Base-by-base conservation (phyloP, 2,329 filamentous ascomycete genomes). In the Claviceps capensis region DNA sequence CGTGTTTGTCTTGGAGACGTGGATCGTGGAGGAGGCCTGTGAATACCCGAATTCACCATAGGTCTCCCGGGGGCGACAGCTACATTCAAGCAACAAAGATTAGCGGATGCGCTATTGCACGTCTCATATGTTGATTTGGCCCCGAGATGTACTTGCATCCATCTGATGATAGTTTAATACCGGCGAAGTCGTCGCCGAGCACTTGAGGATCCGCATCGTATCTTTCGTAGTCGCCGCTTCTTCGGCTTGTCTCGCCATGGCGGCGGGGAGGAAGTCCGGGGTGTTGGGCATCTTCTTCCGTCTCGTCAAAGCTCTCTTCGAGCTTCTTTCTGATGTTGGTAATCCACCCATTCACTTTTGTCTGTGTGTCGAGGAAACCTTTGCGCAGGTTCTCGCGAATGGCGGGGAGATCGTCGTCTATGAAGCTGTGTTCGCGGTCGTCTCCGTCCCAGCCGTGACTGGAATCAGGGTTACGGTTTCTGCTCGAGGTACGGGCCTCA, bases 161-260 rank as follows among this genome's bases (percentile, higher is more conserved):
- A 60, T 83, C 81, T 22, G 71, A 69, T 38, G 78, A 73, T 54
- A 85, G 75, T 62, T 77, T 79, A 66, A 85, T 83, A 36, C 80
- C 79, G 14, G 80, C 78, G 69, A 98, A 97, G 63, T 97, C 90
- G 61, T 96, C 91, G 55, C 84, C 83, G 36, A 98, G 75, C 40
- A 97, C 81, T 63, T 90, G 82, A 34, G 91, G 93, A 65, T 98
- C 93, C 30, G 90, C 89, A 66, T 98, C 93, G 64, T 98, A 98
- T 53, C 88, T 83, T 60, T 90, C 85, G 56, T 90, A 88, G 65
- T 97, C 91, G 42, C 85, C 85, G 65, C 90, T 95, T 60, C 86
- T 79, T 59, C 85, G 77, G 55, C 76, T 76, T 47, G 74, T 67
- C 57, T 86, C 83, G 13, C 78, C 79, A 51, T 76, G 81, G 49